Evolutionary conservation across 768 basidiomycete species (phyloP).

Genomic region (Naganishia onofrii): DNA sequence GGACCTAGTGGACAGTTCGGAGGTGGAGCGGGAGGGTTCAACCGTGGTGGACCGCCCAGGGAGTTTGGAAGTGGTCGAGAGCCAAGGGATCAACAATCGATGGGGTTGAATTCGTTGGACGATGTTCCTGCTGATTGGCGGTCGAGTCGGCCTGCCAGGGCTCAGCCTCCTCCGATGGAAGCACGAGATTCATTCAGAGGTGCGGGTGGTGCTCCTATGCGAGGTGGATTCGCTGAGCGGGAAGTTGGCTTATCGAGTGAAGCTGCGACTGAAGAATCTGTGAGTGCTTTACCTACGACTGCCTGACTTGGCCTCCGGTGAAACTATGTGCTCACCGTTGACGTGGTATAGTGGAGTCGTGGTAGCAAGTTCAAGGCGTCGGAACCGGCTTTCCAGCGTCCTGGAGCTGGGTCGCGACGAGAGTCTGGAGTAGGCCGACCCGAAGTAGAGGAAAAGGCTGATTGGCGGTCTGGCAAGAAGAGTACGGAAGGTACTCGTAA

Average conservation of each 20-base stretch:
- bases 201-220: constrained; percentile 33
- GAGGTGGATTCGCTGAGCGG: constrained; percentile 37
- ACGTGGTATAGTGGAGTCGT: constrained; percentile 47
- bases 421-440: constrained; percentile 23
- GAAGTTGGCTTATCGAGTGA: constrained; percentile 35
- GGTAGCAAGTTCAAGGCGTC: constrained; percentile 46
- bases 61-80: constrained; percentile 42
- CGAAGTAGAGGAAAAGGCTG: constrained; percentile 38
- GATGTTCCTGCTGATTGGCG: constrained; percentile 72
- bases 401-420: constrained; percentile 24
- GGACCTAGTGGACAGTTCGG: constrained; percentile 34
- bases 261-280: constrained; percentile 73
- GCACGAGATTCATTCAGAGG: constrained; percentile 54
- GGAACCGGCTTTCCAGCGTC: constrained; percentile 32
- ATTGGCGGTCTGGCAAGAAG: constrained; percentile 44
- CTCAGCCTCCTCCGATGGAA: constrained; percentile 34
- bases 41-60: constrained; percentile 5
- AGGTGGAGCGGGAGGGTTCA: constrained; percentile 34
- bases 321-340: neutral
- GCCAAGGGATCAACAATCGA: constrained; percentile 46
- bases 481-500: constrained; percentile 36
- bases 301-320: no score
- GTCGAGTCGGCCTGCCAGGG: constrained; percentile 55
- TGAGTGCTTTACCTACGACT: constrained; percentile 38
- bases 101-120: constrained; percentile 57